Evolutionary conservation across 352 stramenopile species (phyloP).

Genomic region (Phytophthora pini): DNA sequence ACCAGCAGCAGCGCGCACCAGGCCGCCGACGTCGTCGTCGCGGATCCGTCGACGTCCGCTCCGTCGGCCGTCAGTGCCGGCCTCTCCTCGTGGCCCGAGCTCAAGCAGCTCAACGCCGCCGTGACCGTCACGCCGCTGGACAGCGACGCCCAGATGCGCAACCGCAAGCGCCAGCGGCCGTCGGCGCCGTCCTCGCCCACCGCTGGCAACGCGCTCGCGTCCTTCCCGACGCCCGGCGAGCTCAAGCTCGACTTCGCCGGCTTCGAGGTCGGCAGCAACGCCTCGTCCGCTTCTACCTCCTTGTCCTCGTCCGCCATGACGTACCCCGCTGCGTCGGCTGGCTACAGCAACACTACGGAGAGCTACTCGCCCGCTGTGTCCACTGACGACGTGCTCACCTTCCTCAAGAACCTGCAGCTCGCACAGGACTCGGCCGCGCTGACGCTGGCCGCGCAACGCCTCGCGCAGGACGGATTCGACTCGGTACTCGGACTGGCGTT

Average conservation of each 20-base stretch:
- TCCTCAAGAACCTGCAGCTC: constrained; percentile 63
- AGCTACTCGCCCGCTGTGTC: constrained; percentile 15
- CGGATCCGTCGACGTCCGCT: constrained; percentile 15
- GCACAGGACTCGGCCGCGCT: constrained; percentile 40
- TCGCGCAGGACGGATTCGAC: constrained; percentile 69
- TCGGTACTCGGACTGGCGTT: constrained; percentile 63
- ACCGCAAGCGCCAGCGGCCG: constrained; percentile 46
- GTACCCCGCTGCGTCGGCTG: constrained; percentile 13
- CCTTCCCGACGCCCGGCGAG: constrained; percentile 46
- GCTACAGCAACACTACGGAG: constrained; percentile 17
- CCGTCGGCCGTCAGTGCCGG: constrained; percentile 8
- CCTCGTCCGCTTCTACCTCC: constrained; percentile 16
- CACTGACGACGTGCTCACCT: constrained; percentile 47
- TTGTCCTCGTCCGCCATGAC: constrained; percentile 26
- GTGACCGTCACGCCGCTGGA: constrained; percentile 41
- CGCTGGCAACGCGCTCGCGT: constrained; percentile 5
- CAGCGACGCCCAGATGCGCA: constrained; percentile 34
- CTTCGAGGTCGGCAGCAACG: constrained; percentile 44
- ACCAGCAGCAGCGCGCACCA: constrained; percentile 10
- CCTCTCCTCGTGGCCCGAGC: constrained; percentile 37
- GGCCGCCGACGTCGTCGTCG: constrained; percentile 15
- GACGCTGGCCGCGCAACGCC: constrained; percentile 38
- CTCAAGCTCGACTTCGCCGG: constrained; percentile 73
- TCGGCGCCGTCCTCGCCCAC: constrained; percentile 20
- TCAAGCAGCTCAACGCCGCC: constrained; percentile 37